These are phyloP conservation scores for Xylaria sp. DNA, from an alignment of 2,329 filamentous ascomycete genomes.

Conservation along the genomic window DNA sequence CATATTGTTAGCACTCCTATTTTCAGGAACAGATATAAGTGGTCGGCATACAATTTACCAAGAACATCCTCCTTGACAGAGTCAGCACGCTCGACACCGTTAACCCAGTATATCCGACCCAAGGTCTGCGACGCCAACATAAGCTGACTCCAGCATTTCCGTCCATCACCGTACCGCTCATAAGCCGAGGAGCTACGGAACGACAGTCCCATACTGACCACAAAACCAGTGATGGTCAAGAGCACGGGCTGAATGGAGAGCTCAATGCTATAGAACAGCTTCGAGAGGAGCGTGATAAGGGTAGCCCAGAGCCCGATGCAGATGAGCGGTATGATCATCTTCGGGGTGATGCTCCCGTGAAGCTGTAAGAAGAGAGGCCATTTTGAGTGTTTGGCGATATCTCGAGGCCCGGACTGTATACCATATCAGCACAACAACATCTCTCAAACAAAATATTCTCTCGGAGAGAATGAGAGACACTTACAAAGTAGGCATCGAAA, in stretches of 20 bases:
- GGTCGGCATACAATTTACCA: constrained; percentile 45
- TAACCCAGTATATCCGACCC: constrained; percentile 78
- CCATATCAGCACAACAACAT: too few species aligned
- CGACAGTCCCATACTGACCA: constrained; percentile 70
- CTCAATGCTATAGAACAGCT: constrained; percentile 36
- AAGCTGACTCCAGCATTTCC: constrained; percentile 57
- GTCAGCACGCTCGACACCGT: constrained; percentile 56
- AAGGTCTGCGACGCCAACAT: constrained; percentile 60
- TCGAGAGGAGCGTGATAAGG: constrained; percentile 53
- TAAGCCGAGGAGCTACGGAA: constrained; percentile 77
- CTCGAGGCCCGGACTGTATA: constrained; percentile 51
- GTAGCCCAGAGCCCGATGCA: constrained; percentile 63
- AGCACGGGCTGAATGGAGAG: constrained; percentile 61
- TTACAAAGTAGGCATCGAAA: constrained; percentile 43
- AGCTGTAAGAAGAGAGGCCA: constrained; percentile 72
- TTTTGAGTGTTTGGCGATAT: constrained; percentile 70
- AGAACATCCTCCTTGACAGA: constrained; percentile 61
- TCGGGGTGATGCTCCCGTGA: constrained; percentile 67
- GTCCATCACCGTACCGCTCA: constrained; percentile 59
- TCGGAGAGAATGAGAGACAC: constrained; percentile 6
- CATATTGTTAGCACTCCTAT: constrained; percentile 1
- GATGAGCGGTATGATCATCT: constrained; percentile 65
- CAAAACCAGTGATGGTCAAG: constrained; percentile 80
- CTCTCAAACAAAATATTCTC: neutral
- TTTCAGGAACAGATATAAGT: constrained; percentile 33